Evolutionary conservation across 1,284 basidiomycete species (phyloP), one percentile per base, ranked within the genome.

Genomic region (Golubevia pallescens): DNA sequence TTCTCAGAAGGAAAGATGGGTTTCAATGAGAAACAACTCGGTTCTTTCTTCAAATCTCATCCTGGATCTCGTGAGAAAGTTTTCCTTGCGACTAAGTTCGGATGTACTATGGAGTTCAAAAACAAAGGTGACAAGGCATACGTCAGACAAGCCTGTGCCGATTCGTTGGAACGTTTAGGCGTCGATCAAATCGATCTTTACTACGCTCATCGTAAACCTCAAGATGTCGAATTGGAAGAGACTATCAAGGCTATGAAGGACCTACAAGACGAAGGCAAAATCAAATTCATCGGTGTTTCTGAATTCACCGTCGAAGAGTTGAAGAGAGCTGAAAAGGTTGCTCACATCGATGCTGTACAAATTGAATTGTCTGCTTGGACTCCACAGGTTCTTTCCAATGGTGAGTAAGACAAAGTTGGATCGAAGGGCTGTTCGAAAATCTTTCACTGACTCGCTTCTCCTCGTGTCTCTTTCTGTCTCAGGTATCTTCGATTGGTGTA

Each of bases 301-400:
- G 77, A 80, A 53, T 80, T 74, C 68, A 74, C 63, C 32, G 53
- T 73, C 2, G 72, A 76, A 14, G 71, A 78, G 60, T 68, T 80
- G 16, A 60, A 71, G 23, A 38, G 60, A 0, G 71, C 71, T 42
- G 68, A 74, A 63, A 65, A 74, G 21, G 58, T 80, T 5, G 72
- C 57, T 4, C 74, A 74, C 56, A 77, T 80, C 57, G 75, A 75
- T 21, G 77, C 77, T 3, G 51, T 73, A 13, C 77, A 80, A 67
- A 77, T 80, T 63, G 72, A 80, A 42, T 38, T 78, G 21, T 71
- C 69, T 0, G 75, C 76, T 10, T 77, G 70, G 71, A 78, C 77
- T 1, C 77, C 77, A 16, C 70, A 80, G 6, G 63, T 63, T n/a
- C 55, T 80, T n/a, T 61, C 67, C 61, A 80, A 80, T 58, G 34